Base-by-base conservation (phyloP, 1,284 basidiomycete genomes). In the Cryptococcus deneoformans region DNA sequence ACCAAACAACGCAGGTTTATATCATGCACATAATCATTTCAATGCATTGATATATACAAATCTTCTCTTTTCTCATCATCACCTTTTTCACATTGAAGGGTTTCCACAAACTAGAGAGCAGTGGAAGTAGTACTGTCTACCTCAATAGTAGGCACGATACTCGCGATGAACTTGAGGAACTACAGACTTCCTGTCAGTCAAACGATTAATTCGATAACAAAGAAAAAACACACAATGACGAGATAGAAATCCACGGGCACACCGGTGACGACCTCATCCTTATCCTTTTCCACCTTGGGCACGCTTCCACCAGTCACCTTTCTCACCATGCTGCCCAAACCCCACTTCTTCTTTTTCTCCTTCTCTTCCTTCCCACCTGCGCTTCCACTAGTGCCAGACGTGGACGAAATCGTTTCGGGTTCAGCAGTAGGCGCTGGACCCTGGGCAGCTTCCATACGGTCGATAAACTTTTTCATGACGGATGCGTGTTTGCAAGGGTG, bases 381-480 rank as follows among this genome's bases (percentile, higher is more conserved):
- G 36, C 66, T 83, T 81, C 59, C 82, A 24, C 50, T 6, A 24
- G 39, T 14, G 29, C 29, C 29, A 29, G 29, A 29, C 29, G 29
- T 29, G 5, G 29, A 29, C 29, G 29, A 29, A 29, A 29, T 29
- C 29, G 29, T 29, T 29, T 47, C 48, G 20, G 50, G 29, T 42
- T 50, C 42, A 34, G 46, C 42, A 1, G 29, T 35, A 11, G 36
- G 49, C 46, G n/a, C 16, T 82, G 53, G 86, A 58, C 74, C 56
- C 46, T 90, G 86, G 61, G 86, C 86, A 75, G 87, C 86, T 77
- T 98, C 96, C 93, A 99, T 98, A 55, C 94, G 84, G 77, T 97
- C 94, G 71, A 99, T 97, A 64, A 99, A 92, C 79, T 98, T 99
- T 83, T 96, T 97, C 96, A 99, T 99, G 54, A 99, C 96, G 73